phyloP scores from a whole-genome alignment of 306 rosid species.

The Trifolium subterraneum region DNA sequence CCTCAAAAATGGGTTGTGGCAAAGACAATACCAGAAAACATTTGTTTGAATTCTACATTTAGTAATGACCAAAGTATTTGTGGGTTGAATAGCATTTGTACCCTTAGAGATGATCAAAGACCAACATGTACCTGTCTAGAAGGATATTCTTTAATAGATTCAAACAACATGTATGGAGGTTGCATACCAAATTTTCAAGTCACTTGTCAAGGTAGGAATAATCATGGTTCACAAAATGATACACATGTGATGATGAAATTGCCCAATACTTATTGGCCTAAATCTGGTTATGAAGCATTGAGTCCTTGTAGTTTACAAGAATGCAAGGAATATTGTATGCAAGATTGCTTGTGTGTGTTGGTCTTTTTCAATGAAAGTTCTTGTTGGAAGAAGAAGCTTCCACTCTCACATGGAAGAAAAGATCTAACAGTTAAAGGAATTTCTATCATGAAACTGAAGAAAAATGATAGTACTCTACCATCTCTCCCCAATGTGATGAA shows the following conservation, averaged over 20 bases:
- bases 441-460: slow-evolving; percentile 39
- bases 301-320: too few relatives aligned
- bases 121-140: slow-evolving; percentile 29
- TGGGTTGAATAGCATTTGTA: slow-evolving; percentile 58
- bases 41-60: neutral
- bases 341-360: too few relatives aligned
- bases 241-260: neutral
- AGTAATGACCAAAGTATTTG: slow-evolving; percentile 44
- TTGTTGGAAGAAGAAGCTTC: too few relatives aligned
- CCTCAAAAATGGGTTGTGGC: slow-evolving; percentile 29
- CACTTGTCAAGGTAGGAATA: neutral
- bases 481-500: too few relatives aligned
- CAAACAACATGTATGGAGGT: slow-evolving; percentile 30
- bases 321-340: too few relatives aligned
- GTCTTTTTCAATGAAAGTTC: too few relatives aligned
- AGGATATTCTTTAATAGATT: slow-evolving; percentile 31
- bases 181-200: slow-evolving; percentile 28
- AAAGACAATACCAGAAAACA: slow-evolving; percentile 38
- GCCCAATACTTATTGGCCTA: too few relatives aligned
- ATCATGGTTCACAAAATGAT: neutral
- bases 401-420: too few relatives aligned
- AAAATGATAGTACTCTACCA: too few relatives aligned
- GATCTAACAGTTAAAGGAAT: too few relatives aligned
- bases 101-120: slow-evolving; percentile 27
- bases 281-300: too few relatives aligned